phyloP scores from a whole-genome alignment of 495 filamentous ascomycete genomes.

The Bacidia gigantensis region DNA sequence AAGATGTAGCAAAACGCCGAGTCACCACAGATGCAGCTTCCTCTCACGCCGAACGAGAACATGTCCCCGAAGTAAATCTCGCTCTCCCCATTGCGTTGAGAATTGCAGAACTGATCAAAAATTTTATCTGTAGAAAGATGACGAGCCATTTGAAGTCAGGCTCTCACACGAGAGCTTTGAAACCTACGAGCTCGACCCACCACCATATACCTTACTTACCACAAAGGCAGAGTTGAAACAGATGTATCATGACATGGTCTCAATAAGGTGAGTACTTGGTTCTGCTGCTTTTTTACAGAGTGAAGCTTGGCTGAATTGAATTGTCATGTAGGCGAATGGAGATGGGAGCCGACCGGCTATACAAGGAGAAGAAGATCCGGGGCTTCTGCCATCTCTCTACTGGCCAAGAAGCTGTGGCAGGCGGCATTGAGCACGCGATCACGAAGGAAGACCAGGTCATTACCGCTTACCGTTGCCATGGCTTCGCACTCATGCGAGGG shows the following conservation, averaged over 20 bases:
- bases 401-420: slow-evolving; percentile 93
- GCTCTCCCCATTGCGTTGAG: background rate
- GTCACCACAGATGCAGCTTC: slow-evolving; percentile 93
- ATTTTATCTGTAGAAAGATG: slow-evolving; percentile 54
- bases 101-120: slow-evolving; percentile 6
- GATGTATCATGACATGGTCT: slow-evolving; percentile 98
- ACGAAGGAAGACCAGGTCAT: slow-evolving; percentile 84
- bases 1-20: slow-evolving; percentile 31
- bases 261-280: slow-evolving; percentile 52
- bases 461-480: slow-evolving; percentile 97
- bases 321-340: slow-evolving; percentile 94
- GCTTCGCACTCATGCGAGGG: slow-evolving; percentile 93
- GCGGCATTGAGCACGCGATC: slow-evolving; percentile 93
- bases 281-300: too few species aligned
- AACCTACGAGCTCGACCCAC: slow-evolving; percentile 96
- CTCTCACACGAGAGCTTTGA: slow-evolving; percentile 98
- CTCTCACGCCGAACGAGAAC: slow-evolving; percentile 71
- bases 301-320: too few species aligned
- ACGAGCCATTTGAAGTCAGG: slow-evolving; percentile 81
- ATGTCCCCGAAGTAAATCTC: slow-evolving; percentile 38
- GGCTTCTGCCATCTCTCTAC: slow-evolving; percentile 98
- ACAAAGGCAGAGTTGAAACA: slow-evolving; percentile 96
- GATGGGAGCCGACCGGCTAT: slow-evolving; percentile 93
- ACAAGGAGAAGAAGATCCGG: slow-evolving; percentile 99
- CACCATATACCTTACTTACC: slow-evolving; percentile 74